Conservation (phyloP, 306 rosid species). For the Bauhinia variegata region DNA sequence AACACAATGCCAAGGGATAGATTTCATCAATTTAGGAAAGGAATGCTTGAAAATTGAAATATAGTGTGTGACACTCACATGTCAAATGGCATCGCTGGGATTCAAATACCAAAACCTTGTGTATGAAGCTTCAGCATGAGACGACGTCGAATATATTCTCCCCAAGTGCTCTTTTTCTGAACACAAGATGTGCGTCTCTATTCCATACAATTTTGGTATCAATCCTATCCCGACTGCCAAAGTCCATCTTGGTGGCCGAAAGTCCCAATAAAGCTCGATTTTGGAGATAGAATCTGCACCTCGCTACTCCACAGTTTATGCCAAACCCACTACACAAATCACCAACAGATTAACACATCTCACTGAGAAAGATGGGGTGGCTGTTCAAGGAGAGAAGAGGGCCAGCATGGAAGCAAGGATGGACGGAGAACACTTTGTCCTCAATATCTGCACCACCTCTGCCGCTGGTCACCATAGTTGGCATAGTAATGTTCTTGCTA, state of each 20-base stretch:
- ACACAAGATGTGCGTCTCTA: neutral
- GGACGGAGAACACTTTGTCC: slow-evolving; percentile 53
- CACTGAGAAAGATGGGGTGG: slow-evolving; percentile 64
- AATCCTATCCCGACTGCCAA: slow-evolving; percentile 26
- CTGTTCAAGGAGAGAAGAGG: slow-evolving; percentile 55
- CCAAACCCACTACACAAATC: slow-evolving; percentile 25
- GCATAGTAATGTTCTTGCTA: slow-evolving; percentile 51
- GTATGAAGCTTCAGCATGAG: no score
- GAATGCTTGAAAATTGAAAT: no score
- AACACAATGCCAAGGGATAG: no score
- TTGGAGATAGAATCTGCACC: slow-evolving; percentile 28
- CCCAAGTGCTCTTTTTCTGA: neutral
- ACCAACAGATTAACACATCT: no score
- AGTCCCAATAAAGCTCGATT: slow-evolving; percentile 31
- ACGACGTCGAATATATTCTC: neutral
- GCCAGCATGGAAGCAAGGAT: slow-evolving; percentile 58
- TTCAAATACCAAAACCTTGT: no score
- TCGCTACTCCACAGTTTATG: slow-evolving; percentile 30
- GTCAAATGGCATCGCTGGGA: no score
- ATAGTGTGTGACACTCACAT: no score
- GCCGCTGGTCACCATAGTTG: slow-evolving; percentile 54
- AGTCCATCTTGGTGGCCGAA: slow-evolving; percentile 19
- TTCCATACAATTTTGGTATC: slow-evolving; percentile 9
- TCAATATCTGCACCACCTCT: slow-evolving; percentile 58
- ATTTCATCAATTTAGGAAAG: no score